A percentile compares a stretch with the other conserved stretches of the same genome.
Conservation (phyloP, 805 yeast species). For the Candida wancherniae region DNA sequence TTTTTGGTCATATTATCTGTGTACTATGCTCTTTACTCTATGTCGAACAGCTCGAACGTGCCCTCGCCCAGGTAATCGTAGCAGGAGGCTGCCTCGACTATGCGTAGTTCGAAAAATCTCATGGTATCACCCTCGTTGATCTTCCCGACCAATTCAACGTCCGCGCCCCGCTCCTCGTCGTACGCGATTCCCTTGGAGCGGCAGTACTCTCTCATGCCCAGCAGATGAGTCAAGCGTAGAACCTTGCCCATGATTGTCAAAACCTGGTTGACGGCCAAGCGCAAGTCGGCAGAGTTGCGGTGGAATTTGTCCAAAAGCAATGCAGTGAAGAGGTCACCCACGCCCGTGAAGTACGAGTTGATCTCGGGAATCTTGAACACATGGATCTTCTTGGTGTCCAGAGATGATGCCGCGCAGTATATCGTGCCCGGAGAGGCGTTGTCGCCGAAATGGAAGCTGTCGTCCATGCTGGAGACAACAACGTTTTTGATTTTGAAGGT, state of each 20-base stretch:
- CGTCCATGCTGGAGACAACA: slow-evolving; percentile 15
- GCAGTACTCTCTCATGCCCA: slow-evolving; percentile 32
- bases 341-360: slow-evolving; percentile 87
- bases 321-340: slow-evolving; percentile 88
- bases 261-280: slow-evolving; percentile 48
- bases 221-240: slow-evolving; percentile 41
- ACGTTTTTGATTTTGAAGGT: slow-evolving; percentile 10
- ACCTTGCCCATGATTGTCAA: slow-evolving; percentile 52
- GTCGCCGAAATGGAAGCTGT: slow-evolving; percentile 8
- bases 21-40: slow-evolving; percentile 2
- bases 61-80: slow-evolving; percentile 25
- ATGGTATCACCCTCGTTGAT: slow-evolving; percentile 55
- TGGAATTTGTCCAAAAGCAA: slow-evolving; percentile 60
- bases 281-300: slow-evolving; percentile 19
- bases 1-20: too few species aligned
- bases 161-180: slow-evolving; percentile 8
- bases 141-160: slow-evolving; percentile 28
- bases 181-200: slow-evolving; percentile 8
- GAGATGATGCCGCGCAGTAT: slow-evolving; percentile 25
- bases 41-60: slow-evolving; percentile 2
- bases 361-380: slow-evolving; percentile 54
- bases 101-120: slow-evolving; percentile 69
- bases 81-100: slow-evolving; percentile 54
- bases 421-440: slow-evolving; percentile 14
- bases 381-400: slow-evolving; percentile 1